These are phyloP conservation scores for Harringtonia lauricola DNA, from an alignment of 2,329 filamentous ascomycete species.

Conservation along the genomic window DNA sequence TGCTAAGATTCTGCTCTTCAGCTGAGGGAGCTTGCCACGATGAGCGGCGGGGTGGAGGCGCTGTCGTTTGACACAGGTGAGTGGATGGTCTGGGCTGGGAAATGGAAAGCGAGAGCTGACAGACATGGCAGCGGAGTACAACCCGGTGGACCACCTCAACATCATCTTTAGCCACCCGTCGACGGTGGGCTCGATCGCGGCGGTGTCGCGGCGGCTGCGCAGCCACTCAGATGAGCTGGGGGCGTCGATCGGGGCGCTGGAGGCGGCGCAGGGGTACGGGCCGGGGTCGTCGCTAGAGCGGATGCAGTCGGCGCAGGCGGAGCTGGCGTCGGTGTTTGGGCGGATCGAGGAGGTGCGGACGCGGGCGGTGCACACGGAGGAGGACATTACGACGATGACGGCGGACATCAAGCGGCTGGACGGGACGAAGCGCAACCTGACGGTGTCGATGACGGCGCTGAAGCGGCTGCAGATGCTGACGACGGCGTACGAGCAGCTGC, in stretches of 20 bases:
- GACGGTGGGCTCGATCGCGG: conserved; percentile 64
- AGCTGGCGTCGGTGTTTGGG: conserved; percentile 80
- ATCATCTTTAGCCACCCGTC: conserved; percentile 85
- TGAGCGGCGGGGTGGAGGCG: conserved; percentile 9
- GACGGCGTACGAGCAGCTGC: conserved; percentile 94
- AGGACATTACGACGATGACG: conserved; percentile 96
- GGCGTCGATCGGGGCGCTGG: conserved; percentile 60
- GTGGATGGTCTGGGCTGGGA: too few relatives aligned
- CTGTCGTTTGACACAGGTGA: conserved; percentile 13
- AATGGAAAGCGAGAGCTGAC: too few relatives aligned
- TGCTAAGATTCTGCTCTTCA: too few relatives aligned
- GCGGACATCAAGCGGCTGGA: conserved; percentile 97
- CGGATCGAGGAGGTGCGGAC: conserved; percentile 91
- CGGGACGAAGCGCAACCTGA: conserved; percentile 91
- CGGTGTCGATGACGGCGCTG: conserved; percentile 92
- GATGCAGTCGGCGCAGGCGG: conserved; percentile 82
- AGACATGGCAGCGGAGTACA: conserved; percentile 12
- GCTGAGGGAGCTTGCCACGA: conserved; percentile 1
- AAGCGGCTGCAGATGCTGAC: conserved; percentile 98
- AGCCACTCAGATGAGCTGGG: conserved; percentile 75
- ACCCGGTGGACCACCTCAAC: conserved; percentile 89
- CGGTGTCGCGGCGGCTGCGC: conserved; percentile 63
- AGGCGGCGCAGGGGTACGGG: conserved; percentile 70
- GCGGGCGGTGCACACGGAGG: conserved; percentile 83
- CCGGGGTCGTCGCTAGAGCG: conserved; percentile 81